Evolutionary conservation across 352 stramenopile species (phyloP).

Genomic region (Ophiocytium majus): DNA sequence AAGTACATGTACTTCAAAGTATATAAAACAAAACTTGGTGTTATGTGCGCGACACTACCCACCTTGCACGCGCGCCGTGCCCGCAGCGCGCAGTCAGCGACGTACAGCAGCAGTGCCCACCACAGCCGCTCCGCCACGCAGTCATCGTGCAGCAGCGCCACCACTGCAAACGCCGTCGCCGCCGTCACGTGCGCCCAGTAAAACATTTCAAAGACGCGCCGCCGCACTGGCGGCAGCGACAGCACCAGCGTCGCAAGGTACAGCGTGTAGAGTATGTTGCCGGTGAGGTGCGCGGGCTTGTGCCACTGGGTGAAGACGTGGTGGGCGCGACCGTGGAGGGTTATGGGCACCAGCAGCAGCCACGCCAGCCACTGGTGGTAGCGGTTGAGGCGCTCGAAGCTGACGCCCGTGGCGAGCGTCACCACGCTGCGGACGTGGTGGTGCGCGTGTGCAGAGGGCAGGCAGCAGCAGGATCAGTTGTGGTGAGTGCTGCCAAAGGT

Average conservation of each 20-base stretch:
- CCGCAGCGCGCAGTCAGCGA: background rate
- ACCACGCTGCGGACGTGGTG: background rate
- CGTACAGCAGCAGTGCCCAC: background rate
- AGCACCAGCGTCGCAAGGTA: background rate
- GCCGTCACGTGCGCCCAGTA: background rate
- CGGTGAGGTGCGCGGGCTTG: background rate
- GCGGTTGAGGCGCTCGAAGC: background rate
- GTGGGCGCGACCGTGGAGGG: background rate
- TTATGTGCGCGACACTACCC: background rate
- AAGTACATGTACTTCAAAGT: background rate
- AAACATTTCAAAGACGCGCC: background rate
- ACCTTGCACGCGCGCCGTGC: background rate
- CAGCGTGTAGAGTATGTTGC: background rate
- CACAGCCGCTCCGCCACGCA: background rate
- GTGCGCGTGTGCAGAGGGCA: background rate
- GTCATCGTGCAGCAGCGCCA: background rate
- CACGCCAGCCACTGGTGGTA: constrained; percentile 7
- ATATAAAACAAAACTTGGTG: background rate
- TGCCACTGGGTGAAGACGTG: background rate
- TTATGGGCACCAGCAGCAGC: background rate
- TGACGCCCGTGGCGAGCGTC: background rate
- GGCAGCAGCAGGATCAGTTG: background rate
- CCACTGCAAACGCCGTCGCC: background rate
- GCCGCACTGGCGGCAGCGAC: background rate
- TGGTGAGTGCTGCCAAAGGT: background rate